Evolutionary conservation across 345 rosid genomes (phyloP).

Genomic region (Noccaea bulbosa): DNA sequence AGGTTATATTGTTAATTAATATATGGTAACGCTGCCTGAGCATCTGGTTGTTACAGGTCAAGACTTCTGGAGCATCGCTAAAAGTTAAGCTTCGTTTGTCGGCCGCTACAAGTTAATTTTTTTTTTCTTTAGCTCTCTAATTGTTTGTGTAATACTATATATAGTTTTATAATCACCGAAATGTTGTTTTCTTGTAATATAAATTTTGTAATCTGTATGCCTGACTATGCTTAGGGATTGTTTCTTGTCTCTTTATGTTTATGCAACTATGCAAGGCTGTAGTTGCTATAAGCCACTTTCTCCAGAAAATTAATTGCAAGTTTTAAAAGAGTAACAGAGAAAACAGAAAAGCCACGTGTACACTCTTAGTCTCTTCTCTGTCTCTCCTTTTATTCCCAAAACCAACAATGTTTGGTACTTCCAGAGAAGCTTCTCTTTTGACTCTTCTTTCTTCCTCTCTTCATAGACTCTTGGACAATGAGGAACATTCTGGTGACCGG

Average conservation of each 20-base stretch:
- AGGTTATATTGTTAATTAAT: background rate
- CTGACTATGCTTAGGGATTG: conserved; percentile 7
- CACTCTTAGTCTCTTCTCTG: conserved; percentile 18
- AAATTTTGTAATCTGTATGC: background rate
- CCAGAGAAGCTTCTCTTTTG: conserved; percentile 43
- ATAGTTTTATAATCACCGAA: conserved; percentile 36
- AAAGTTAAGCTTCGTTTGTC: conserved; percentile 35
- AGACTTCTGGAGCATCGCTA: conserved; percentile 42
- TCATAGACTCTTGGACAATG: conserved; percentile 45
- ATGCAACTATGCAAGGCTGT: conserved; percentile 17
- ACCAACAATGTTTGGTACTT: too few relatives aligned
- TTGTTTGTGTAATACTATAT: conserved; percentile 22
- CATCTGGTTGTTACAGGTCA: conserved; percentile 43
- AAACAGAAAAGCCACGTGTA: conserved; percentile 36
- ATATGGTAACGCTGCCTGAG: background rate
- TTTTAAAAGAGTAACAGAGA: background rate
- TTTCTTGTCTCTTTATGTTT: background rate
- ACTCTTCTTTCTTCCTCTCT: too few relatives aligned
- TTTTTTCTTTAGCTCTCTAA: conserved; percentile 16
- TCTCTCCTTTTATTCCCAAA: conserved; percentile 19
- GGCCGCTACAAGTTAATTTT: conserved; percentile 33
- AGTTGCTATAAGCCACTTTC: conserved; percentile 27
- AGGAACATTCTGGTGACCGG: conserved; percentile 78
- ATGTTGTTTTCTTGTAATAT: background rate
- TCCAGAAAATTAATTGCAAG: conserved; percentile 11